Conservation (phyloP, 805 yeast genomes). For the Wickerhamomyces mucosus region DNA sequence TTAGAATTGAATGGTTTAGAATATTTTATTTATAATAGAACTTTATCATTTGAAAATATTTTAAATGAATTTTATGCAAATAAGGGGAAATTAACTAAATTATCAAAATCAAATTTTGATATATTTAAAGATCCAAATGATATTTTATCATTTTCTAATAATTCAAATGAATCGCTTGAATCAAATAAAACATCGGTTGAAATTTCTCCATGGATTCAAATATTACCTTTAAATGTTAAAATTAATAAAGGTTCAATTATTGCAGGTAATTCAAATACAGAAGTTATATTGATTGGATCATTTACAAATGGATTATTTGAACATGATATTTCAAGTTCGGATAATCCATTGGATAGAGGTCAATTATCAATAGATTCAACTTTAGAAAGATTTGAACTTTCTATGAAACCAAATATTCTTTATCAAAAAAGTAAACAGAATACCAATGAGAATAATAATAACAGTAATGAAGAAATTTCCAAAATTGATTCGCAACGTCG, state of each 20-base stretch:
- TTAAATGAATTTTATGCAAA: slow-evolving; percentile 27
- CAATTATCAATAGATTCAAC: slow-evolving; percentile 35
- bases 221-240: slow-evolving; percentile 57
- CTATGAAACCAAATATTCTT: slow-evolving; percentile 64
- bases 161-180: slow-evolving; percentile 2
- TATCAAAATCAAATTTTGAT: slow-evolving; percentile 1
- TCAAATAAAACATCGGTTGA: slow-evolving; percentile 3
- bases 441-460: background rate
- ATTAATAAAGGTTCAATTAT: slow-evolving; percentile 64
- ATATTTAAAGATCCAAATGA: slow-evolving; percentile 6
- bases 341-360: slow-evolving; percentile 48
- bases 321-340: slow-evolving; percentile 43
- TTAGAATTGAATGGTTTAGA: slow-evolving; percentile 71
- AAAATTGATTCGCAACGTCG: slow-evolving; percentile 1
- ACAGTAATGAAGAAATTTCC: background rate
- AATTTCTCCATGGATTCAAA: slow-evolving; percentile 23
- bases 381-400: slow-evolving; percentile 44
- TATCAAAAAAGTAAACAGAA: slow-evolving; percentile 30
- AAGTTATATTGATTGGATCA: slow-evolving; percentile 59
- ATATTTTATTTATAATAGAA: slow-evolving; percentile 72
- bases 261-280: slow-evolving; percentile 72
- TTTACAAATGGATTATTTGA: slow-evolving; percentile 44
- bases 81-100: background rate
- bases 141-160: slow-evolving; percentile 9
- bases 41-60: slow-evolving; percentile 64